phyloP scores from a whole-genome alignment of 495 filamentous ascomycete species.

The Neurospora tetraspora region DNA sequence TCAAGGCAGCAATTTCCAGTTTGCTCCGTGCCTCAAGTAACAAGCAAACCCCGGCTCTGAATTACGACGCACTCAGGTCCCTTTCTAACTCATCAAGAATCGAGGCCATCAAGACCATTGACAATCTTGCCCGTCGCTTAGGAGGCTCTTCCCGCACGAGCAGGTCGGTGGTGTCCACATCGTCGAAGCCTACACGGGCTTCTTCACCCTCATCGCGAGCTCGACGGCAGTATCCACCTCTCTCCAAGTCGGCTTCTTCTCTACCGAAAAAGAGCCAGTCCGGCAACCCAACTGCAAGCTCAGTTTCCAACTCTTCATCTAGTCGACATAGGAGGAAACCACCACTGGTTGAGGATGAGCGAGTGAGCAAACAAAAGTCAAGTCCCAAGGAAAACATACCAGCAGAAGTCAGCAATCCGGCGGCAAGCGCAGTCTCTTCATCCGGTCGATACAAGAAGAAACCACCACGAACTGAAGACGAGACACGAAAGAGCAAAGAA shows the following conservation, averaged over 20 bases:
- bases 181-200: slow-evolving; percentile 1
- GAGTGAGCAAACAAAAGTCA: not conserved
- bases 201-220: not conserved
- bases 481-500: not conserved
- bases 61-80: slow-evolving; percentile 26
- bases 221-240: not conserved
- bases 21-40: slow-evolving; percentile 16
- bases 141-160: slow-evolving; percentile 9
- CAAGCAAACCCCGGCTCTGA: slow-evolving; percentile 13
- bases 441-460: not conserved
- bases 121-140: slow-evolving; percentile 23
- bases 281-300: not conserved
- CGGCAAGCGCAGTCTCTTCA: not conserved
- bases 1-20: slow-evolving; percentile 17
- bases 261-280: not conserved
- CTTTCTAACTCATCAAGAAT: slow-evolving; percentile 24
- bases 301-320: not conserved
- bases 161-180: slow-evolving; percentile 7
- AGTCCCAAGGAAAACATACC: not conserved
- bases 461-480: not conserved
- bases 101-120: slow-evolving; percentile 25
- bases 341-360: not conserved
- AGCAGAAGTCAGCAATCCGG: not conserved
- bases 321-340: slow-evolving; percentile 10
- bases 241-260: not conserved